Conservation (phyloP, 306 rosid species). For the Fragaria nilgerrensis region DNA sequence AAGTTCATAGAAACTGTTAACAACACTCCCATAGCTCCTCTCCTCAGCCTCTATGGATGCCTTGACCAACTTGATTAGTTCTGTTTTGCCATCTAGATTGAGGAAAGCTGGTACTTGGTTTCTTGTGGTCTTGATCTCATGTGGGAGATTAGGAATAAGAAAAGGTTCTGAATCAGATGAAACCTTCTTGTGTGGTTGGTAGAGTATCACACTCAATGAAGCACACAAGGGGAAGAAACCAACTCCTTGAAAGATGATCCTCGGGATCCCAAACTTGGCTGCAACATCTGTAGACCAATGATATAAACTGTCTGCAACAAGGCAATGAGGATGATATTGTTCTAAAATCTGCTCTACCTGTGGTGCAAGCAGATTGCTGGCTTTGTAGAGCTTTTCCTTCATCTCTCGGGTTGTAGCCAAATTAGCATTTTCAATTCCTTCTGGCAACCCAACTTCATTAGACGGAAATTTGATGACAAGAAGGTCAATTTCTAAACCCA, state of each 20-base stretch:
- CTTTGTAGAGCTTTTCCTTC: background rate
- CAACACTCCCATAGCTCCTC: conserved; percentile 2
- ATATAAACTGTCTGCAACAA: conserved; percentile 19
- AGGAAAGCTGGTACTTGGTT: background rate
- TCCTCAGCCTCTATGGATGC: background rate
- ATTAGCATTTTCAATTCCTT: conserved; percentile 31
- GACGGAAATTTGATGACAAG: background rate
- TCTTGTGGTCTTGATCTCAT: conserved; percentile 33
- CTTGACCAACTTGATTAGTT: background rate
- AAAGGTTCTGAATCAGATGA: conserved; percentile 38
- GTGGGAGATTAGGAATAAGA: conserved; percentile 40
- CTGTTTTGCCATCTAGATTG: background rate
- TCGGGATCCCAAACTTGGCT: conserved; percentile 21
- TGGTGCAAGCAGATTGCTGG: background rate
- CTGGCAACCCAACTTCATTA: conserved; percentile 26
- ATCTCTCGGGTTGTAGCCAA: background rate
- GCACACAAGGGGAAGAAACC: conserved; percentile 24
- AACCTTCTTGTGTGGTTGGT: conserved; percentile 33
- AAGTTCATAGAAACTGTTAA: conserved; percentile 17
- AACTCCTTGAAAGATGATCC: conserved; percentile 27
- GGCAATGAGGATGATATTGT: conserved; percentile 8
- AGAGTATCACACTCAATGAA: background rate
- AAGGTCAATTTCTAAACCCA: background rate
- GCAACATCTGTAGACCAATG: conserved; percentile 26
- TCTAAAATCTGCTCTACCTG: conserved; percentile 3